Conservation (phyloP, 2,329 filamentous ascomycete genomes). For the Penicillium janthinellum region DNA sequence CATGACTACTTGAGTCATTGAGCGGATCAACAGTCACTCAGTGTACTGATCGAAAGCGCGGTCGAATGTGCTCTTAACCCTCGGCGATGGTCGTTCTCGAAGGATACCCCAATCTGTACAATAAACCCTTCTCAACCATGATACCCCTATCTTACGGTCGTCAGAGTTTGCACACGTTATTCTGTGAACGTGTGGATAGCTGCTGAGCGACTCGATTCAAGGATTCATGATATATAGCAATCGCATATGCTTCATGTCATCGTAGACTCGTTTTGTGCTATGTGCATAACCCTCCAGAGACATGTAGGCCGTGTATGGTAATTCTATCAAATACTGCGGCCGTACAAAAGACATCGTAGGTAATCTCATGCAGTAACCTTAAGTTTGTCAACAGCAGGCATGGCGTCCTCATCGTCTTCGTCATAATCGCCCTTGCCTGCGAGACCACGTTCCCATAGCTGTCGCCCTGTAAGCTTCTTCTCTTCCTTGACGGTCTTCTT, state of each 20-base stretch:
- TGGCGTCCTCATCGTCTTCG: constrained; percentile 64
- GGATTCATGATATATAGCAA: background rate
- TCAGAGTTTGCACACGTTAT: background rate
- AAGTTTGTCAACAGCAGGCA: constrained; percentile 66
- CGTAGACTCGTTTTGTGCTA: constrained; percentile 8
- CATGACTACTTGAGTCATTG: background rate
- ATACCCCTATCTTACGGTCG: background rate
- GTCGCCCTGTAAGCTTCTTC: constrained; percentile 68
- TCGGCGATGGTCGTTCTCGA: background rate
- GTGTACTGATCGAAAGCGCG: background rate
- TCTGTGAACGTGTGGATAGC: background rate
- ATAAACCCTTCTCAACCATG: background rate
- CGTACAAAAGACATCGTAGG: constrained; percentile 18
- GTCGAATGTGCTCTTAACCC: background rate
- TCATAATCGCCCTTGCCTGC: constrained; percentile 67
- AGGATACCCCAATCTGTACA: background rate
- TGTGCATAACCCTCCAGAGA: constrained; percentile 1
- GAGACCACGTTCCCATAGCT: constrained; percentile 77
- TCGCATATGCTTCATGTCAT: background rate
- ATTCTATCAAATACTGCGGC: constrained; percentile 1
- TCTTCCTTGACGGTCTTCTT: constrained; percentile 69
- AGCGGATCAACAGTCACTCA: background rate
- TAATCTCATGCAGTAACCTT: constrained; percentile 62
- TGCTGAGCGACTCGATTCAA: background rate
- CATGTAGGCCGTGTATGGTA: constrained; percentile 1